phyloP scores from a whole-genome alignment of 78 protist genomes.

The Emiliania huxleyi region DNA sequence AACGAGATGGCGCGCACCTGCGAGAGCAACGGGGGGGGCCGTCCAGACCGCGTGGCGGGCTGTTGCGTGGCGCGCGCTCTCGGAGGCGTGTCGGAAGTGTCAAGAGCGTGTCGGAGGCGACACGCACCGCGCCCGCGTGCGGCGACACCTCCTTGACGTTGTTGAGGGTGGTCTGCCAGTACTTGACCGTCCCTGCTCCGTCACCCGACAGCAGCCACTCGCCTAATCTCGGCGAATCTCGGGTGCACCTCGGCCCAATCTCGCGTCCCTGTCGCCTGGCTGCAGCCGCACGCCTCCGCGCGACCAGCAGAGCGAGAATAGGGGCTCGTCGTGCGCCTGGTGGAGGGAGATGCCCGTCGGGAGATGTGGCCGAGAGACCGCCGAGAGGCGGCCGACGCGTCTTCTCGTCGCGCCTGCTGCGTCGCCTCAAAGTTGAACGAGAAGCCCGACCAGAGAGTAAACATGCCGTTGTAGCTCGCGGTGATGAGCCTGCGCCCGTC shows the following conservation, averaged over 20 bases:
- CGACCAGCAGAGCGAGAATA: conserved; percentile 85
- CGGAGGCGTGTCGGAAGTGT: too few species aligned
- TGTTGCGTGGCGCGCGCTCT: too few species aligned
- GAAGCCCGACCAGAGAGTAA: conserved; percentile 86
- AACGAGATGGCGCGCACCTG: neutral
- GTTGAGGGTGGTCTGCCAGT: conserved; percentile 92
- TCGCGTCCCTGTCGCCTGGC: conserved; percentile 78
- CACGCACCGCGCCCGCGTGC: conserved; percentile 46
- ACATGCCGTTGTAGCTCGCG: conserved; percentile 79
- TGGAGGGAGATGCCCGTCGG: too few species aligned
- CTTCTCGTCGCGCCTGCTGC: too few species aligned
- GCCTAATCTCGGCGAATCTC: too few species aligned
- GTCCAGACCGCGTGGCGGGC: too few species aligned
- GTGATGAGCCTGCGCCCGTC: conserved; percentile 82
- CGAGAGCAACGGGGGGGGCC: too few species aligned
- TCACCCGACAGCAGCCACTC: conserved; percentile 88
- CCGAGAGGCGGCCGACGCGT: too few species aligned
- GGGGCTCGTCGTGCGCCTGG: conserved; percentile 75
- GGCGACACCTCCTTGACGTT: conserved; percentile 77
- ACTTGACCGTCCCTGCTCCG: conserved; percentile 77
- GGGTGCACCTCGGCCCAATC: too few species aligned
- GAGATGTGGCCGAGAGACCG: too few species aligned
- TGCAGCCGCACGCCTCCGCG: conserved; percentile 81
- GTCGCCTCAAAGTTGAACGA: conserved; percentile 87
- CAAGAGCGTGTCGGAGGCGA: too few species aligned